Percentiles rank a stretch among this genome's conserved stretches.
Conservation (phyloP, 306 rosid species). For the Senna siamea region DNA sequence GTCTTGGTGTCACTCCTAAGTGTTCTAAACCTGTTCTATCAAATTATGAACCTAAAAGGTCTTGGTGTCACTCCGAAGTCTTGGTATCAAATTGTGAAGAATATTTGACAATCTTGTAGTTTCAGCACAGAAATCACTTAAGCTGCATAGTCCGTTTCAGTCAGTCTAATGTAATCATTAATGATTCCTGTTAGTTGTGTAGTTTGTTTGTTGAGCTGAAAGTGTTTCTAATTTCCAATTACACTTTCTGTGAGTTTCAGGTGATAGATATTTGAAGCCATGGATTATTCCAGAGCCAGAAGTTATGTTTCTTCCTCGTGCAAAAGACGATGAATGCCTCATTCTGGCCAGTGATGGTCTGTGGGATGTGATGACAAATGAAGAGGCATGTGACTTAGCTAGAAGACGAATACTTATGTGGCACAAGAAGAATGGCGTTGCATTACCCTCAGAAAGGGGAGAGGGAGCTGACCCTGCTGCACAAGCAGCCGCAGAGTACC, state of each 20-base stretch:
- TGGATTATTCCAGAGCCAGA: slow-evolving; percentile 97
- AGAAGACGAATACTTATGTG: slow-evolving; percentile 75
- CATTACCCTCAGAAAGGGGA: slow-evolving; percentile 61
- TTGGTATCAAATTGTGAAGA: neutral
- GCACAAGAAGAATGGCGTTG: slow-evolving; percentile 78
- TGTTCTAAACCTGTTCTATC: too few species aligned
- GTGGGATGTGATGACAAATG: slow-evolving; percentile 91
- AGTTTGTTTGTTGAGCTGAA: slow-evolving; percentile 24
- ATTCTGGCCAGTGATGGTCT: slow-evolving; percentile 82
- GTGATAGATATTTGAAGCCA: slow-evolving; percentile 82
- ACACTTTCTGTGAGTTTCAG: slow-evolving; percentile 48
- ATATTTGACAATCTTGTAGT: neutral
- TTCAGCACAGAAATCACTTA: neutral
- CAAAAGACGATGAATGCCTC: slow-evolving; percentile 85
- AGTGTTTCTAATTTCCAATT: slow-evolving; percentile 25
- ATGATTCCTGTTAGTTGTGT: neutral
- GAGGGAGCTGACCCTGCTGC: slow-evolving; percentile 82
- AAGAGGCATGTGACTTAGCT: slow-evolving; percentile 86
- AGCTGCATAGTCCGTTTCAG: neutral
- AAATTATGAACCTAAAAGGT: neutral
- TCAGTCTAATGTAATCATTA: neutral
- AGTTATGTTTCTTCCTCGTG: slow-evolving; percentile 75
- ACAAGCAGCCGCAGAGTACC: slow-evolving; percentile 90
- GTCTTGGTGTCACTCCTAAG: too few species aligned
- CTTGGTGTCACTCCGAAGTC: neutral